Percentiles rank a stretch among this genome's conserved stretches.
Conservation (phyloP, 2,329 filamentous ascomycete genomes). For the Fusarium succisae region DNA sequence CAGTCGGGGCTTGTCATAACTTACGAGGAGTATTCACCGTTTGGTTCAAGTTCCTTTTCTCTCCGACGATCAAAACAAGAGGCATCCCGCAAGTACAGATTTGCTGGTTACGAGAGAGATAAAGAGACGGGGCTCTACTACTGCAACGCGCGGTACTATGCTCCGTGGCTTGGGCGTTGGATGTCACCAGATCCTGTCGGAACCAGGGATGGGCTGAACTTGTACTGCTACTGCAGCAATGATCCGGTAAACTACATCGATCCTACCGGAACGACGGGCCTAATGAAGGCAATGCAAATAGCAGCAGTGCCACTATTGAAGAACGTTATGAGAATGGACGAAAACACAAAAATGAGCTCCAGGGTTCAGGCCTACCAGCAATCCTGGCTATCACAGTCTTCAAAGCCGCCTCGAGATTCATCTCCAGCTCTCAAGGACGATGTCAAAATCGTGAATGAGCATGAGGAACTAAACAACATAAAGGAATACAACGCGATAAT, state of each 20-base stretch:
- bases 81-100: background rate
- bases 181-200: background rate
- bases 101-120: background rate
- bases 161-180: background rate
- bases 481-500: too few relatives aligned
- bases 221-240: background rate
- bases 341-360: accelerated
- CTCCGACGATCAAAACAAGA: background rate
- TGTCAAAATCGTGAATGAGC: too few relatives aligned
- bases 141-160: background rate
- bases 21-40: background rate
- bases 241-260: background rate
- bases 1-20: background rate
- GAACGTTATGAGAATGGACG: accelerated
- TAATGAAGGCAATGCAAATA: accelerated
- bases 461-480: too few relatives aligned
- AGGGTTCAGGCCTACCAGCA: accelerated
- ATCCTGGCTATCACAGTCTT: background rate
- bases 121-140: background rate
- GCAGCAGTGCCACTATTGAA: accelerated
- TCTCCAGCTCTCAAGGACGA: too few relatives aligned
- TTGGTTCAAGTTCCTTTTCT: background rate
- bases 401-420: background rate
- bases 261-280: accelerated
- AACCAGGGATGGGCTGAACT: background rate